These are phyloP conservation scores for Keithomyces neogunnii DNA, from an alignment of 2,329 filamentous ascomycete genomes.

Conservation along the genomic window DNA sequence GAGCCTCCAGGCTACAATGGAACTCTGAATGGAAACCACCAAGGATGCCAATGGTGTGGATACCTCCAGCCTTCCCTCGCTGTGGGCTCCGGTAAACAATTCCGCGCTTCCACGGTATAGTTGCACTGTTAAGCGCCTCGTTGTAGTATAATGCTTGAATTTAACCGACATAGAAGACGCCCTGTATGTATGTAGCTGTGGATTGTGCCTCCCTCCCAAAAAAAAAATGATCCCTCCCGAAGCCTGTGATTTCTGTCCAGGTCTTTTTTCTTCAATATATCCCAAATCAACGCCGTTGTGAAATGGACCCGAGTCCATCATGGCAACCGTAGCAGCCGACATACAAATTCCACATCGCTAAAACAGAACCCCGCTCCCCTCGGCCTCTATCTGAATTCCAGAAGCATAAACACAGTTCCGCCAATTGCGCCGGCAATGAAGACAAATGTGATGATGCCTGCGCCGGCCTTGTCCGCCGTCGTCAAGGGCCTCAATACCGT, in stretches of 20 bases:
- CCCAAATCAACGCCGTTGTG: not conserved
- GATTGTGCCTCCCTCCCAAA: not conserved
- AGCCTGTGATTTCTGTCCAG: not conserved
- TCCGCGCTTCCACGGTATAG: not conserved
- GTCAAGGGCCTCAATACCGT: conserved; percentile 30
- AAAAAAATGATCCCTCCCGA: not conserved
- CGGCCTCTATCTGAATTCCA: conserved; percentile 15
- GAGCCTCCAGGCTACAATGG: too few relatives aligned
- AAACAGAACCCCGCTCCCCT: not conserved
- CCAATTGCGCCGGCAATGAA: conserved; percentile 39
- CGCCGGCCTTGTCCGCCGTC: conserved; percentile 43
- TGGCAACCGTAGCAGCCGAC: not conserved
- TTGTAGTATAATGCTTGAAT: not conserved
- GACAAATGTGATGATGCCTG: conserved; percentile 46
- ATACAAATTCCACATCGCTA: too few relatives aligned
- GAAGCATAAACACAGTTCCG: conserved; percentile 40
- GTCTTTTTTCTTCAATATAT: not conserved
- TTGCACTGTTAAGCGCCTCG: not conserved
- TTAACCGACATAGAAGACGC: not conserved
- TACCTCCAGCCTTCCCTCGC: not conserved
- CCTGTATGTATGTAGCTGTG: not conserved
- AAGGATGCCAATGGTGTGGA: too few relatives aligned
- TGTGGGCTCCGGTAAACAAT: not conserved
- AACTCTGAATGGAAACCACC: too few relatives aligned
- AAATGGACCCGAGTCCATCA: not conserved